phyloP scores from a whole-genome alignment of 1,284 basidiomycete species.

The Sporisorium iseilematis-ciliati region DNA sequence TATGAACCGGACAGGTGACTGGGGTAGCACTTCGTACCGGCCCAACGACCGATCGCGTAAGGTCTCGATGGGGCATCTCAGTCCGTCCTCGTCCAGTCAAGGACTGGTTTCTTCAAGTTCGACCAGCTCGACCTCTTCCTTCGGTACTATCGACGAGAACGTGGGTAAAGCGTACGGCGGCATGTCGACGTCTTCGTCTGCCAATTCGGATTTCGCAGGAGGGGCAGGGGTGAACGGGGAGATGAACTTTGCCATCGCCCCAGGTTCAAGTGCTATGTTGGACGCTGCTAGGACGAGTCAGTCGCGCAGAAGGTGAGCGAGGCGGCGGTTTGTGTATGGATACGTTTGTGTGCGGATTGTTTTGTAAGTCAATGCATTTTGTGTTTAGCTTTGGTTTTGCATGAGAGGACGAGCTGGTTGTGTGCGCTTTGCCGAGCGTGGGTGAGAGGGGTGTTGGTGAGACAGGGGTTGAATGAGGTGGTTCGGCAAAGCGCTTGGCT shows the following conservation, averaged over 20 bases:
- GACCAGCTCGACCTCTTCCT: slow-evolving; percentile 15
- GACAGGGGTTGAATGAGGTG: no score
- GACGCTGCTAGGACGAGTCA: slow-evolving; percentile 58
- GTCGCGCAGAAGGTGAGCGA: slow-evolving; percentile 49
- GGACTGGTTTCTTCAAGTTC: slow-evolving; percentile 17
- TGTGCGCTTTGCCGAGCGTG: no score
- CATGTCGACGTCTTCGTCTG: slow-evolving; percentile 20
- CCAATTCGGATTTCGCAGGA: slow-evolving; percentile 7
- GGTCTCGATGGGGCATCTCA: slow-evolving; percentile 31
- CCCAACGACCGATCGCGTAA: slow-evolving; percentile 27
- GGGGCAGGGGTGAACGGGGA: neutral
- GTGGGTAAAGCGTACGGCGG: slow-evolving; percentile 20
- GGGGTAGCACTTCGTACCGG: slow-evolving; percentile 9
- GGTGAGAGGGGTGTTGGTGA: no score
- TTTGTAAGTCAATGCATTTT: neutral
- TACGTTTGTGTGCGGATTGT: neutral
- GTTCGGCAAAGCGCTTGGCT: no score
- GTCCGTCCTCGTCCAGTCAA: slow-evolving; percentile 30
- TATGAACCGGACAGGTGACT: slow-evolving; percentile 31
- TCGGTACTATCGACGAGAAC: slow-evolving; percentile 27
- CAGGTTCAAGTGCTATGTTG: slow-evolving; percentile 53
- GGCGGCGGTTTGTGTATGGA: no score
- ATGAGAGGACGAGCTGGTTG: no score
- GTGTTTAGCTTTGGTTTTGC: neutral
- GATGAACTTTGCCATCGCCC: slow-evolving; percentile 22